Base-by-base conservation (phyloP, 768 basidiomycete species). In the Amylocystis lapponica region DNA sequence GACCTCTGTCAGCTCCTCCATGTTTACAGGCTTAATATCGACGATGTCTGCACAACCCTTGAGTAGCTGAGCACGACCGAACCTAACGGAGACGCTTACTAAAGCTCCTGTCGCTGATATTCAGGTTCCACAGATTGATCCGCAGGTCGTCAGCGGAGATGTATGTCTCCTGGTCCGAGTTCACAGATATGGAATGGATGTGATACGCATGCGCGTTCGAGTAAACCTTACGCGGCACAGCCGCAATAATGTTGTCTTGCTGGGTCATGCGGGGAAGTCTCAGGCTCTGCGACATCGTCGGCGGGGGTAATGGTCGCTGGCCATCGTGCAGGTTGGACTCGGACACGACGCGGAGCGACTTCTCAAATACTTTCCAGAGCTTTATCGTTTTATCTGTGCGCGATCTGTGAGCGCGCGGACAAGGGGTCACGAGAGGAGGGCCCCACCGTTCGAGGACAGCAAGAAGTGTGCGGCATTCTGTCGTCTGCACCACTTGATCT, bases 331-430 rank as follows among this genome's bases (percentile, higher is more conserved):
- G 83, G 66, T 98, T 98, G 61, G 93, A 96, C 73, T 98, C 93
- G 16, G 94, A 84, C 29, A 99, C 94, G 33, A 98, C 90, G 53
- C 86, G 85, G 57, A 99, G 73, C 29, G 86, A 86, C 69, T 97
- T 97, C 70, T 98, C 96, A 49, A 98, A 98, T n/a, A 99, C 94
- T 64, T 99, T 98, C 96, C 96, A 99, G 43, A 98, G 81, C 64
- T 99, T 99, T 72, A 99, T 96, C 26, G 96, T 99, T 73, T 99
- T 99, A 75, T 99, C 96, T 99, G 60, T 29, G 45, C 14, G 14
- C 11, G 21, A 27, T 22, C 20, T 30, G 34, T 22, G 25, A 7
- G n/a, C 11, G 25, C 27, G 20, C 19, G 32, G 11, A 46, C 22
- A 45, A 40, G 6, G 29, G 35, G 20, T 26, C 11, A 13, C 17